These are phyloP conservation scores for Acanthochlamys bracteata DNA, from an alignment of 106 monocot species.

Conservation along the genomic window DNA sequence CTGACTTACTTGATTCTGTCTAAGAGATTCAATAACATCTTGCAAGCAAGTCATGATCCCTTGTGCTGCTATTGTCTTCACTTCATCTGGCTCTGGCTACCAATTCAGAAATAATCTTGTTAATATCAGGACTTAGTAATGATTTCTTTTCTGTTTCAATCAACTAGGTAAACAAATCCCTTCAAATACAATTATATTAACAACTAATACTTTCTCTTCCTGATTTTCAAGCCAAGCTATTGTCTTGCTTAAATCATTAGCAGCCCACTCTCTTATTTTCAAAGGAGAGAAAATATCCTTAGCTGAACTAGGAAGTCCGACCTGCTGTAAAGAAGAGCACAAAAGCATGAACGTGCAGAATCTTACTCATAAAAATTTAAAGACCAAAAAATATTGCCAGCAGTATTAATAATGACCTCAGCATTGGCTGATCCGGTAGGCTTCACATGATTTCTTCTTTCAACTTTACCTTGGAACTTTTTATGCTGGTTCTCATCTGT, in stretches of 20 bases:
- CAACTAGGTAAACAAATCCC: too few relatives aligned
- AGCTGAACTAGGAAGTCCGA: constrained; percentile 9
- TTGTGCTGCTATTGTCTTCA: constrained; percentile 78
- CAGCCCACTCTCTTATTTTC: constrained; percentile 64
- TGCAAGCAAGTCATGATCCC: constrained; percentile 89
- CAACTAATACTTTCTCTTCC: constrained; percentile 61
- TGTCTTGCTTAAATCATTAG: constrained; percentile 52
- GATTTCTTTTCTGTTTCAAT: too few relatives aligned
- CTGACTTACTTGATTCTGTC: constrained; percentile 54
- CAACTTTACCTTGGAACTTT: constrained; percentile 19
- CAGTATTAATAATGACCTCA: constrained; percentile 6
- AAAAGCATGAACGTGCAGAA: too few relatives aligned
- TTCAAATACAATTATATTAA: too few relatives aligned
- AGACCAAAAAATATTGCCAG: neutral
- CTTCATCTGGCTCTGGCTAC: constrained; percentile 74
- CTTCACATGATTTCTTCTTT: constrained; percentile 19
- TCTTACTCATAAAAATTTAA: too few relatives aligned
- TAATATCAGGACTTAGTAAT: too few relatives aligned
- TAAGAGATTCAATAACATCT: constrained; percentile 77
- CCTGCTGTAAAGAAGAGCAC: constrained; percentile 14
- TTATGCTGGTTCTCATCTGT: constrained; percentile 23
- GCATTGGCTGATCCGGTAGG: constrained; percentile 3
- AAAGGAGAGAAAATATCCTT: constrained; percentile 43
- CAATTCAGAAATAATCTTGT: constrained; percentile 8
- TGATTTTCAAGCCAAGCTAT: constrained; percentile 80